These are phyloP conservation scores for Kurtzmaniella quercitrusa DNA, from an alignment of 1,139 yeast genomes.

Conservation along the genomic window DNA sequence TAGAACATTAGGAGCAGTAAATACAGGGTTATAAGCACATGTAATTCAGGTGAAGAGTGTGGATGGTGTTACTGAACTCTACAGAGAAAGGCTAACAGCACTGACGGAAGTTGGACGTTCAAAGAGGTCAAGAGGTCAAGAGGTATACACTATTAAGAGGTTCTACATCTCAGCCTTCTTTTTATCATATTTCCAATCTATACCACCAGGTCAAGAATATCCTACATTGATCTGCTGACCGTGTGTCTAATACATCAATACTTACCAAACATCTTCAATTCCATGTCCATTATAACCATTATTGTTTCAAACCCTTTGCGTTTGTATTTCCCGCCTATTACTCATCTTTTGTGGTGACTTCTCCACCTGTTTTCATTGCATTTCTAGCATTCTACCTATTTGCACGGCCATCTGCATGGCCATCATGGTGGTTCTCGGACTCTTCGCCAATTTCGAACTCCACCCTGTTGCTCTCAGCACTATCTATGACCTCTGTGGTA, in stretches of 20 bases:
- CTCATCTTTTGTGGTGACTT: not conserved
- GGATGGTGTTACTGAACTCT: too few relatives aligned
- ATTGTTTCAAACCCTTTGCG: too few relatives aligned
- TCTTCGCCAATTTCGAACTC: not conserved
- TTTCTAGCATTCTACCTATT: not conserved
- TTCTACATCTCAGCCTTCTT: not conserved
- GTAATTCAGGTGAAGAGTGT: too few relatives aligned
- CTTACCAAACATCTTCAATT: not conserved
- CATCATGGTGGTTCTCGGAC: not conserved
- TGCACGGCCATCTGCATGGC: not conserved
- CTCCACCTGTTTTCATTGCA: not conserved
- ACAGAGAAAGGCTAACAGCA: too few relatives aligned
- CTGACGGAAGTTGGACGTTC: too few relatives aligned
- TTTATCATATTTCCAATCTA: not conserved
- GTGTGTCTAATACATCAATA: not conserved
- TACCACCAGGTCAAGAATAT: not conserved
- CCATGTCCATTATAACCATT: not conserved
- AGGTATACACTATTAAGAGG: too few relatives aligned
- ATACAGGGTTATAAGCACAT: too few relatives aligned
- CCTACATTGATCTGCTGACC: not conserved
- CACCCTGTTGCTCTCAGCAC: not conserved
- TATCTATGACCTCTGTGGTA: constrained; percentile 1
- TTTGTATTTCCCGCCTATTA: not conserved
- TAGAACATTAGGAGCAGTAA: too few relatives aligned
- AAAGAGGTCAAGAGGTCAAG: too few relatives aligned